Percentiles rank a stretch among this genome's conserved stretches.
These are phyloP conservation scores for Leucogyrophana mollusca DNA, from an alignment of 768 basidiomycete species.

Conservation along the genomic window DNA sequence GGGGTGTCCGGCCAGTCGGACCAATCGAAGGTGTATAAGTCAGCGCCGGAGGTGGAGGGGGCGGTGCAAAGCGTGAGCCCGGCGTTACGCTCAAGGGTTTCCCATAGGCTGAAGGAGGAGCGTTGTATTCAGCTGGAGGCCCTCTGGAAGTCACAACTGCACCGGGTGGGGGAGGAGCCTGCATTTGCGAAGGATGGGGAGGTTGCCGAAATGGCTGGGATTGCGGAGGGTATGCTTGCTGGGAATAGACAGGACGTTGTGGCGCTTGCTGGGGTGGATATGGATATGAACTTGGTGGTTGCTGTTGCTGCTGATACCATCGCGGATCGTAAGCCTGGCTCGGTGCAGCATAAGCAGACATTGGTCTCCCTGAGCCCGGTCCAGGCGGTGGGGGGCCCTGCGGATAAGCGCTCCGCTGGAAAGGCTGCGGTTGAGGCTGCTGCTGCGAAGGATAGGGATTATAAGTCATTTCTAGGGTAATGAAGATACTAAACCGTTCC, in stretches of 20 bases:
- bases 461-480: conserved; percentile 15
- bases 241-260: conserved; percentile 7
- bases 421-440: conserved; percentile 10
- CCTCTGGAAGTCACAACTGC: conserved; percentile 8
- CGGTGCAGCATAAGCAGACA: conserved; percentile 7
- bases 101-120: conserved; percentile 13
- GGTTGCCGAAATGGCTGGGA: conserved; percentile 20
- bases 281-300: conserved; percentile 18
- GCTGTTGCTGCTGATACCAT: conserved; percentile 12
- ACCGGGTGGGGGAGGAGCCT: conserved; percentile 7
- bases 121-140: conserved; percentile 6
- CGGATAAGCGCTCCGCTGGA: conserved; percentile 3
- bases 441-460: conserved; percentile 13
- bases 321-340: conserved; percentile 7
- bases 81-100: conserved; percentile 2
- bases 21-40: not conserved
- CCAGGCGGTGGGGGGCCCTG: not conserved
- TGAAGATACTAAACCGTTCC: not conserved
- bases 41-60: conserved; percentile 13
- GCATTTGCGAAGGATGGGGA: conserved; percentile 12
- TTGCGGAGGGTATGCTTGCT: conserved; percentile 15
- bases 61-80: conserved; percentile 13
- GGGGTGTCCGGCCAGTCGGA: not conserved
- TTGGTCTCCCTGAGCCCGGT: not conserved
- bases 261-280: conserved; percentile 9